Evolutionary conservation across 495 filamentous ascomycete species (phyloP), one percentile per base, ranked within the genome.

Genomic region (Elaphomyces granulatus): DNA sequence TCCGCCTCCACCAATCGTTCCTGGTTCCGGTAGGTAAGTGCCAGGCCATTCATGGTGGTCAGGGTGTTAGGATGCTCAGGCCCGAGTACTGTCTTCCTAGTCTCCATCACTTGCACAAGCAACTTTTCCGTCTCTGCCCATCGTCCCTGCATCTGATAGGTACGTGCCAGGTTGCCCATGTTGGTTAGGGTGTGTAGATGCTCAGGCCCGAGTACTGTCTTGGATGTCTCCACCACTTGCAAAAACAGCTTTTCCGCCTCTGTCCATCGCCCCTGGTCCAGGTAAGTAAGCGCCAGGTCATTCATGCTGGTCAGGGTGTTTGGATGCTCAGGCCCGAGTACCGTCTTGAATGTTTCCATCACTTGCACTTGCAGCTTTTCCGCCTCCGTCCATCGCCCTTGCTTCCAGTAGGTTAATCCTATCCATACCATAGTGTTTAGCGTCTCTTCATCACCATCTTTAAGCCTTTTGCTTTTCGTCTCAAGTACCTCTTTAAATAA

Each of bases 21-120:
- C 35, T 50, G 47, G n/a, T 26, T 14, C 4, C 18, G 0, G 6
- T 52, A 45, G 16, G 45, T 15, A 1, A 33, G 1, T n/a, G 43
- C 58, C 9, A 63, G 47, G 8, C 53, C 46, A 3, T 16, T 36
- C 41, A 59, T 57, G 2, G 30, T 41, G 17, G 15, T 45, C 15
- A 73, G 52, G 12, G 63, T 68, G 19, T 49, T 1, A 15, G 54
- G 60, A 56, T 72, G 59, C 18, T 61, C 50, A 12, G 34, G 34
- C 3, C 66, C 46, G 1, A 64, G 42, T 10, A 55, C 39, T 43
- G 34, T 54, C 37, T 55, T 42, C 20, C 32, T 44, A 33, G 12
- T 12, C 36, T 54, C 41, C 6, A 53, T 26, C 2, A 38, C 52
- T 38, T 45, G 41, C 15, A 20, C 32, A 20, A 44, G 32, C 20